Evolutionary conservation across 1,284 basidiomycete genomes (phyloP).

Genomic region (Neonothopanus nambi): DNA sequence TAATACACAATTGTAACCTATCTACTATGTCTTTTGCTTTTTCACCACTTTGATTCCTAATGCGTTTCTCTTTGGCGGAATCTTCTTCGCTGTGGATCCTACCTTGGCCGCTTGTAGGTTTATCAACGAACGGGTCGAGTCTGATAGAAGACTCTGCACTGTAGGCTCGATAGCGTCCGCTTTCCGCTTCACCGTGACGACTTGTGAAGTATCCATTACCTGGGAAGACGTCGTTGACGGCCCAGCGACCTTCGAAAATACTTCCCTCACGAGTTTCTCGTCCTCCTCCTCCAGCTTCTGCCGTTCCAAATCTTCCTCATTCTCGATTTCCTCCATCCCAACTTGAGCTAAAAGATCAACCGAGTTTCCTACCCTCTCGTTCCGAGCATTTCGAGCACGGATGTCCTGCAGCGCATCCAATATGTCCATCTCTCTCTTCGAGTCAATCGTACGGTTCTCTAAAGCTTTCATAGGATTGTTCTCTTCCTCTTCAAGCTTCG

Average conservation of each 20-base stretch:
- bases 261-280: conserved; percentile 82
- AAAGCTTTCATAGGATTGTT: conserved; percentile 97
- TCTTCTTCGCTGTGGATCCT: too few relatives aligned
- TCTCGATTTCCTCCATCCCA: conserved; percentile 63
- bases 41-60: conserved; percentile 10
- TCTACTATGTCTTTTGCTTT: conserved; percentile 8
- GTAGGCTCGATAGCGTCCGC: conserved; percentile 73
- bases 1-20: too few relatives aligned
- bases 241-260: conserved; percentile 72
- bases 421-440: conserved; percentile 98
- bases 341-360: conserved; percentile 62
- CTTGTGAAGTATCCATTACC: conserved; percentile 32
- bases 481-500: conserved; percentile 82
- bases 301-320: conserved; percentile 68
- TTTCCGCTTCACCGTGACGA: conserved; percentile 78
- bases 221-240: conserved; percentile 22
- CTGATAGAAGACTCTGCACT: conserved; percentile 70
- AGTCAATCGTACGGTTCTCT: conserved; percentile 89
- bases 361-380: conserved; percentile 76
- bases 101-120: conserved; percentile 42
- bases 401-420: conserved; percentile 96
- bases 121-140: conserved; percentile 68
- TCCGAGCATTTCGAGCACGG: conserved; percentile 87
- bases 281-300: conserved; percentile 85
- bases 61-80: conserved; percentile 1